phyloP scores from a whole-genome alignment of 805 yeast genomes.

The Candida nitratophila region DNA sequence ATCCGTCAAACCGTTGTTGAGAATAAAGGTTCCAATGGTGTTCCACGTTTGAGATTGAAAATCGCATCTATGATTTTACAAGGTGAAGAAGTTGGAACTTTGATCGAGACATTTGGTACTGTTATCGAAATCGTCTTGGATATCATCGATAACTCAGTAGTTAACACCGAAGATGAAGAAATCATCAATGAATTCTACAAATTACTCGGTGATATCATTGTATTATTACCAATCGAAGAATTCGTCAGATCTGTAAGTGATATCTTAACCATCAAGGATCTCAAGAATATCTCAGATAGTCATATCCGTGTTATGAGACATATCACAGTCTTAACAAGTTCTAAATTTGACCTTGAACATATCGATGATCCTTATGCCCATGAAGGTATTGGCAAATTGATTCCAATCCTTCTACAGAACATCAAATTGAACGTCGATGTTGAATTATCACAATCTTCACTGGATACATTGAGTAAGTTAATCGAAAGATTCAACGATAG shows the following conservation, averaged over 20 bases:
- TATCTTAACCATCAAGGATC: slow-evolving; percentile 22
- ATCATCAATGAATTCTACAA: slow-evolving; percentile 40
- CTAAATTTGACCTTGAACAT: slow-evolving; percentile 65
- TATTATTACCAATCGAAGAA: slow-evolving; percentile 66
- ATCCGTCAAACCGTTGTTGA: slow-evolving; percentile 44
- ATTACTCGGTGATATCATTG: slow-evolving; percentile 55
- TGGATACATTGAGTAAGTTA: slow-evolving; percentile 60
- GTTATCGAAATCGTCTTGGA: slow-evolving; percentile 29
- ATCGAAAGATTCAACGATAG: slow-evolving; percentile 55
- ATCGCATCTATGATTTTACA: slow-evolving; percentile 28
- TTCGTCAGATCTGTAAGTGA: slow-evolving; percentile 57
- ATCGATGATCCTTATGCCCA: slow-evolving; percentile 40
- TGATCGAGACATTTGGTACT: slow-evolving; percentile 19
- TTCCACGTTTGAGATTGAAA: slow-evolving; percentile 36
- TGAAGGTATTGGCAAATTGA: slow-evolving; percentile 43
- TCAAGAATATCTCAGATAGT: slow-evolving; percentile 22
- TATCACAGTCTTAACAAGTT: slow-evolving; percentile 53
- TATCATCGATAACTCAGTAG: slow-evolving; percentile 29
- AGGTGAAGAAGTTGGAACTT: slow-evolving; percentile 13
- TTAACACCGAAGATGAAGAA: slow-evolving; percentile 22
- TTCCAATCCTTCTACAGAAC: slow-evolving; percentile 42
- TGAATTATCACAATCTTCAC: slow-evolving; percentile 58
- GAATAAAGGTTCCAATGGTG: slow-evolving; percentile 29
- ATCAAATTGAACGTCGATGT: slow-evolving; percentile 29
- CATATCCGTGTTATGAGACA: slow-evolving; percentile 49